These are phyloP conservation scores for Calendula officinalis DNA, from an alignment of 129 eudicot species.

Conservation along the genomic window DNA sequence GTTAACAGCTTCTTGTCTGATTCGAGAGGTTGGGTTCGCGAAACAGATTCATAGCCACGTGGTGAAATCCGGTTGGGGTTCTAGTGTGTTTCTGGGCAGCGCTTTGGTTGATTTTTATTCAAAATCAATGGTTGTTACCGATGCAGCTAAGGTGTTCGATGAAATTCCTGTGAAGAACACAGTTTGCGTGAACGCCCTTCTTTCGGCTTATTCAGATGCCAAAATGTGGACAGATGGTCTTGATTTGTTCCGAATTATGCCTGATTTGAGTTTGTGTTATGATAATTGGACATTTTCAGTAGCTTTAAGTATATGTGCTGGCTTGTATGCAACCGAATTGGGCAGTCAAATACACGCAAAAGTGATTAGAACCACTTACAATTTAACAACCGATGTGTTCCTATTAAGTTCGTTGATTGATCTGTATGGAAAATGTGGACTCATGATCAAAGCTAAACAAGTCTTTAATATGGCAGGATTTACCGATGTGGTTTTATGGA, in stretches of 20 bases:
- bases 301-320: slow-evolving; percentile 54
- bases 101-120: slow-evolving; percentile 67
- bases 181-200: slow-evolving; percentile 64
- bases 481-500: slow-evolving; percentile 77
- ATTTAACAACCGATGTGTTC: slow-evolving; percentile 51
- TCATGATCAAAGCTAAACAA: slow-evolving; percentile 48
- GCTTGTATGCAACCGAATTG: slow-evolving; percentile 41
- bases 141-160: slow-evolving; percentile 65
- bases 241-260: slow-evolving; percentile 47
- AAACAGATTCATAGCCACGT: slow-evolving; percentile 54
- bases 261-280: slow-evolving; percentile 34
- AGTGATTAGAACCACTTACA: slow-evolving; percentile 34
- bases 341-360: slow-evolving; percentile 68
- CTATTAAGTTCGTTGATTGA: slow-evolving; percentile 63
- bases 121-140: slow-evolving; percentile 32
- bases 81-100: slow-evolving; percentile 79
- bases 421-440: slow-evolving; percentile 74
- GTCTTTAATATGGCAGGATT: slow-evolving; percentile 45
- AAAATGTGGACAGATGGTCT: slow-evolving; percentile 66
- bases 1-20: slow-evolving; percentile 47
- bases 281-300: slow-evolving; percentile 63
- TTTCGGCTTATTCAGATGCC: slow-evolving; percentile 62
- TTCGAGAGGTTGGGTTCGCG: slow-evolving; percentile 39
- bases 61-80: slow-evolving; percentile 64
- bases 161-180: slow-evolving; percentile 72